phyloP scores from a whole-genome alignment of 2,329 filamentous ascomycete genomes.

The Ilyonectria destructans region DNA sequence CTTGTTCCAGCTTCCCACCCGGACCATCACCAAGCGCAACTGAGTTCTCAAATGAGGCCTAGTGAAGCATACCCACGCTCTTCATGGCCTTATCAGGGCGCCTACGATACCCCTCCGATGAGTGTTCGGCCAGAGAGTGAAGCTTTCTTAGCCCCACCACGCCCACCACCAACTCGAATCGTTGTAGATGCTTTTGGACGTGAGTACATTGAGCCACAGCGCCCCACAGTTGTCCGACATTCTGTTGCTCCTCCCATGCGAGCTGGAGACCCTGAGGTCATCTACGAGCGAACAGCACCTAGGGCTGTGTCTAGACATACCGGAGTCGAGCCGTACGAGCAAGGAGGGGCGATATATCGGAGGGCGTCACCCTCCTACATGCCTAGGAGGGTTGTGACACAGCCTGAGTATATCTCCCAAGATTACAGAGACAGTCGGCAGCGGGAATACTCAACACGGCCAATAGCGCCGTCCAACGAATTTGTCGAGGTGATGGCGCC shows the following conservation, averaged over 20 bases:
- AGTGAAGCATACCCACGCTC: constrained; percentile 61
- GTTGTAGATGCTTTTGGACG: constrained; percentile 88
- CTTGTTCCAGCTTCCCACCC: constrained; percentile 56
- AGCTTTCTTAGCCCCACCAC: constrained; percentile 67
- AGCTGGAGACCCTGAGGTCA: constrained; percentile 67
- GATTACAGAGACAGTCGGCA: constrained; percentile 69
- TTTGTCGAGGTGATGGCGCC: constrained; percentile 65
- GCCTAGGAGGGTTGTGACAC: constrained; percentile 73
- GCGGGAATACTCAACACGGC: constrained; percentile 72
- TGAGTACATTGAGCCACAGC: constrained; percentile 77
- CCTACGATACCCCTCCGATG: constrained; percentile 60
- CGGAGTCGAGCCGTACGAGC: constrained; percentile 63
- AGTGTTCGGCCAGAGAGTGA: constrained; percentile 66
- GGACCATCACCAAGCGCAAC: constrained; percentile 30
- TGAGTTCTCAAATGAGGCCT: constrained; percentile 58
- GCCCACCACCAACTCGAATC: constrained; percentile 75
- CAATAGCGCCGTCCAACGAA: constrained; percentile 60
- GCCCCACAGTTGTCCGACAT: constrained; percentile 61
- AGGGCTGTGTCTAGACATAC: constrained; percentile 69
- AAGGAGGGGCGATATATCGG: constrained; percentile 67
- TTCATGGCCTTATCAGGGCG: constrained; percentile 62
- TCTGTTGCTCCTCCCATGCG: constrained; percentile 67
- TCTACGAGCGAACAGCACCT: constrained; percentile 77
- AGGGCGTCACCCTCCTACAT: constrained; percentile 67
- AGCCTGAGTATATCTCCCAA: constrained; percentile 72